Conservation (phyloP, 306 rosid genomes). For the Cicer arietinum region DNA sequence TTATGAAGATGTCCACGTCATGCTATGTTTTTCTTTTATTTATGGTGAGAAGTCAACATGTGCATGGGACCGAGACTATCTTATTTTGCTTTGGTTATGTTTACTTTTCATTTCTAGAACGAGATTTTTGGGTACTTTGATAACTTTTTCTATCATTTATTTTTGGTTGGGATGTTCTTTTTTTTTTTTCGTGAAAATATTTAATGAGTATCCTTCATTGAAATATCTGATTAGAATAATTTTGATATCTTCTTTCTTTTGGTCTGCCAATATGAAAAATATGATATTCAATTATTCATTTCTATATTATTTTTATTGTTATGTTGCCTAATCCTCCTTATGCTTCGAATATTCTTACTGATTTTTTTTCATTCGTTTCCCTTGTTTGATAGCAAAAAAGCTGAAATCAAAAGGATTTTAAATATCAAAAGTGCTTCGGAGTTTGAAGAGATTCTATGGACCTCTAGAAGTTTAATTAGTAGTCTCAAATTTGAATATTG, state of each 20-base stretch:
- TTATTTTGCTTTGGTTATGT: constrained; percentile 25
- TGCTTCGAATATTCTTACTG: constrained; percentile 42
- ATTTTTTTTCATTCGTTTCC: background rate
- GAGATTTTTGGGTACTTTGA: constrained; percentile 16
- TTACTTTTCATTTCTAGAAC: constrained; percentile 39
- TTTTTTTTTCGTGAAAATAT: constrained; percentile 25
- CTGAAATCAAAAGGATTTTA: background rate
- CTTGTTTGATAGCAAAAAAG: constrained; percentile 32
- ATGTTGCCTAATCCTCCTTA: constrained; percentile 29
- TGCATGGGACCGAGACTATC: constrained; percentile 63
- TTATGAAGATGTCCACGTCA: constrained; percentile 23
- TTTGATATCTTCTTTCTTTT: background rate
- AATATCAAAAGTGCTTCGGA: background rate
- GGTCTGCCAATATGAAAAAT: background rate
- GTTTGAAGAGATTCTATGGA: background rate
- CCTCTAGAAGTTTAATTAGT: background rate
- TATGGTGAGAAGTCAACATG: constrained; percentile 56
- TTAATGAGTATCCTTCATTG: constrained; percentile 11
- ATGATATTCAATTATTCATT: background rate
- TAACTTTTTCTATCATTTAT: constrained; percentile 7
- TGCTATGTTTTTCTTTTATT: background rate
- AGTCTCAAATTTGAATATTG: background rate
- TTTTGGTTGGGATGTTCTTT: constrained; percentile 4
- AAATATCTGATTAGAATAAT: constrained; percentile 5
- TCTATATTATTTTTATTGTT: background rate